Conservation (phyloP, 1,284 basidiomycete species). For the Butyriboletus regius region DNA sequence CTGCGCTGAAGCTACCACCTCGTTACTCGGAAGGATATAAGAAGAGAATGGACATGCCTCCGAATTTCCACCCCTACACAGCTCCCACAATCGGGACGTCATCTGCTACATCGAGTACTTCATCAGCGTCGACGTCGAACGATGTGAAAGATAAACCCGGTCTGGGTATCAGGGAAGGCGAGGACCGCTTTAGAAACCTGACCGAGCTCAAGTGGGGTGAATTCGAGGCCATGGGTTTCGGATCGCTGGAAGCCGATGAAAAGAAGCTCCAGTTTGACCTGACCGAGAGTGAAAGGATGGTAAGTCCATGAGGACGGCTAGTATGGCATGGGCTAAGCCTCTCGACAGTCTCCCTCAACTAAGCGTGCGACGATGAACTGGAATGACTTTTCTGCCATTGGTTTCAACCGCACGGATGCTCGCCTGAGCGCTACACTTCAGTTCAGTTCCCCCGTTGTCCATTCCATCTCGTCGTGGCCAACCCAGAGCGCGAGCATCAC, state of each 20-base stretch:
- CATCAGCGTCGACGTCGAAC: conserved; percentile 30
- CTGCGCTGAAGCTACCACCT: conserved; percentile 47
- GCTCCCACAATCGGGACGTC: conserved; percentile 20
- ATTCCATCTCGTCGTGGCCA: conserved; percentile 65
- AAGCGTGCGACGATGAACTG: conserved; percentile 77
- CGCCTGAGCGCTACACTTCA: conserved; percentile 72
- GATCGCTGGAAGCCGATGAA: conserved; percentile 44
- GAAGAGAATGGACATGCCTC: conserved; percentile 62
- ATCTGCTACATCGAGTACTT: conserved; percentile 26
- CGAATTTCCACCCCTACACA: conserved; percentile 51
- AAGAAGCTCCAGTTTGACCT: conserved; percentile 79
- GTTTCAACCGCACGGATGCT: conserved; percentile 70
- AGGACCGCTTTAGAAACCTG: conserved; percentile 68
- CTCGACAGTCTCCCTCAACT: conserved; percentile 51
- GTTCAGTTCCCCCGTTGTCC: conserved; percentile 63
- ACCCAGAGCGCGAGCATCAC: conserved; percentile 63
- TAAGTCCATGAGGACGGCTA: conserved; percentile 35
- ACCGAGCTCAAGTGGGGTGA: conserved; percentile 83
- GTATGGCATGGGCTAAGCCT: conserved; percentile 4
- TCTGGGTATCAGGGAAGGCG: conserved; percentile 37
- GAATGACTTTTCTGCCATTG: conserved; percentile 76
- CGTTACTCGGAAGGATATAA: conserved; percentile 64
- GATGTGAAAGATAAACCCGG: conserved; percentile 23
- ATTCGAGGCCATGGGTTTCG: conserved; percentile 77
- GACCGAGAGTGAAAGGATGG: conserved; percentile 74